Evolutionary conservation across 768 basidiomycete genomes (phyloP), one percentile per base, ranked within the genome.

Genomic region (Agrocybe pediades): DNA sequence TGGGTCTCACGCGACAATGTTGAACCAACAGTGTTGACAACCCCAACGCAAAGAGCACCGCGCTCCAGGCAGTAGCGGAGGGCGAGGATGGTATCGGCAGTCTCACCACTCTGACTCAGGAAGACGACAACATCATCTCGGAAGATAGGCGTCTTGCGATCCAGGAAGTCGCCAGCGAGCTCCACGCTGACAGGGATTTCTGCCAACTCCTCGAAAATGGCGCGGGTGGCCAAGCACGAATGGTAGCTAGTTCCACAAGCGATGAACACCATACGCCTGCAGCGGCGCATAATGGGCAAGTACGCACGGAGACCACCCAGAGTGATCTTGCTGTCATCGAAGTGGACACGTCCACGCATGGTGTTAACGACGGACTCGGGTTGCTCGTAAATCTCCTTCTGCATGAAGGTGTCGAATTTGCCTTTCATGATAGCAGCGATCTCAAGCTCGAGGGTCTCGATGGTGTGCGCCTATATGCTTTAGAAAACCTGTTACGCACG

Each of bases 391-490:
- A 98, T 98, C 73, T 99, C 97, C 78, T 99, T 99, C 71, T 98
- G 96, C 97, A 99, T 99, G 77, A 99, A 99, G 68, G 96, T 95
- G 68, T 93, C 93, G 70, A 98, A 99, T 73, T 95, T 93, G 68
- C 97, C 97, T 82, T 99, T 99, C 97, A 98, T 98, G 77, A 99
- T 98, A 61, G 96, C 97, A n/a, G 96, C 96, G 42, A 99, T 85
- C 74, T 99, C 97, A 60, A 99, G 86, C 74, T 98, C 97, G 62
- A 99, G 86, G 5, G 95, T 97, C 77, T 98, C 97, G 71, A 99
- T 98, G 60, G 85, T 93, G 61, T 7, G 49, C 48, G 42, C 47
- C 49, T 62, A 58, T 44, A 51, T 40, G 41, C 33, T 20, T 26
- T 16, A 48, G 48, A 30, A 9, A 6, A 46, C 46, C 48, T 40